These are phyloP conservation scores for Phaffomyces antillensis DNA, from an alignment of 805 yeast species.

Conservation along the genomic window DNA sequence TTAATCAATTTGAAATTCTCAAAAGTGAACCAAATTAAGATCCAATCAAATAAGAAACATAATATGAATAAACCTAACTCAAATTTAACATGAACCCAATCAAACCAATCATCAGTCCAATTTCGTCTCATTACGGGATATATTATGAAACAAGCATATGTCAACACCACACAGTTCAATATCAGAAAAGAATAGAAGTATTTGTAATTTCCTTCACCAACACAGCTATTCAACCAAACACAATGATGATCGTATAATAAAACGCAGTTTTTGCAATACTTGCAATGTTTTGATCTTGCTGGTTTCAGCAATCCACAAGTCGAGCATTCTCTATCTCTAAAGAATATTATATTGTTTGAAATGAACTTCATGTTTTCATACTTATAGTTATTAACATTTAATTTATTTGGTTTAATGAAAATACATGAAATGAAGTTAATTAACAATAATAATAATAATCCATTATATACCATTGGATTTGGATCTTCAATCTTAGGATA, in stretches of 20 bases:
- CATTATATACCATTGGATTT: constrained; percentile 10
- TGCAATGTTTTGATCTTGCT: constrained; percentile 72
- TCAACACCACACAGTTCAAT: constrained; percentile 37
- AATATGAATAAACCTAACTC: constrained; percentile 31
- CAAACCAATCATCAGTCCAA: background rate
- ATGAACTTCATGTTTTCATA: background rate
- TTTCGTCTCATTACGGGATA: constrained; percentile 5
- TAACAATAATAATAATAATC: constrained; percentile 4
- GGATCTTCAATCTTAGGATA: constrained; percentile 14
- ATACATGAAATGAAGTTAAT: constrained; percentile 9
- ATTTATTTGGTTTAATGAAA: constrained; percentile 9
- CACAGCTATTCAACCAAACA: constrained; percentile 65
- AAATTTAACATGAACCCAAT: constrained; percentile 1
- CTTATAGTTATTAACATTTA: background rate
- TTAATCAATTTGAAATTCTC: constrained; percentile 44
- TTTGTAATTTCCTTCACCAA: constrained; percentile 57
- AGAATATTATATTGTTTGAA: constrained; percentile 16
- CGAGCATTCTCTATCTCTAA: constrained; percentile 29
- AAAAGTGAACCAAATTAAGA: constrained; percentile 37
- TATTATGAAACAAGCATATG: constrained; percentile 34
- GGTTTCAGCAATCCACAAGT: constrained; percentile 61
- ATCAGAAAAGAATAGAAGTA: constrained; percentile 53
- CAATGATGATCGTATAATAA: constrained; percentile 70
- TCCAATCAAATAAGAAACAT: constrained; percentile 34
- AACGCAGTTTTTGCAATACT: constrained; percentile 57